Conservation (phyloP, 1,284 basidiomycete genomes). For the Puccinia triticina region DNA sequence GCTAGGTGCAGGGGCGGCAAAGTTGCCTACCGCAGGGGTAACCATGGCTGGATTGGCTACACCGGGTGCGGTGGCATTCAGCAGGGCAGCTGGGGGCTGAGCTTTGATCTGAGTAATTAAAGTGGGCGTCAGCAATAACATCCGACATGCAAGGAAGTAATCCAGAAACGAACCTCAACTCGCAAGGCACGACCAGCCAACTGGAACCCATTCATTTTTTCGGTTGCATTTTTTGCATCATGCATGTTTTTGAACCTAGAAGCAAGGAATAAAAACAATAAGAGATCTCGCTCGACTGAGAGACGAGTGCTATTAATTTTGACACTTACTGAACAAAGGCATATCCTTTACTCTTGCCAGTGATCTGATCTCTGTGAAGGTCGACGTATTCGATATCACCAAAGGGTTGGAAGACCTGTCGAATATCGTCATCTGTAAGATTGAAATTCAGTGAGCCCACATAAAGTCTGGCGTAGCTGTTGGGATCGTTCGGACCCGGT, state of each 20-base stretch:
- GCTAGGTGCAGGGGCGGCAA: conserved; percentile 81
- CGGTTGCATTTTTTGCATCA: conserved; percentile 91
- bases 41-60: conserved; percentile 33
- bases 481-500: conserved; percentile 61
- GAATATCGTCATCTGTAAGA: conserved; percentile 91
- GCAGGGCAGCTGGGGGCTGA: conserved; percentile 43
- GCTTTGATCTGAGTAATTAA: conserved; percentile 52
- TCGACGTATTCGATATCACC: conserved; percentile 97
- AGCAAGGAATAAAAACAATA: not conserved
- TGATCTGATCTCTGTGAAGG: conserved; percentile 76
- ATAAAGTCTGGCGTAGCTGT: conserved; percentile 75
- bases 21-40: conserved; percentile 60
- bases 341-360: conserved; percentile 94
- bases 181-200: conserved; percentile 86
- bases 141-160: not conserved
- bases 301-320: conserved; percentile 15
- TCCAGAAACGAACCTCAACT: conserved; percentile 51
- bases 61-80: conserved; percentile 45
- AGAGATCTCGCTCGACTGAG: conserved; percentile 1
- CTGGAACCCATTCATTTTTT: conserved; percentile 98
- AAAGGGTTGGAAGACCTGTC: conserved; percentile 97
- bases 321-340: conserved; percentile 86
- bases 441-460: conserved; percentile 96
- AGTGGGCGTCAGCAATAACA: not conserved
- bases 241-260: conserved; percentile 79